Percentiles rank a stretch among this genome's conserved stretches.
Evolutionary conservation across 2,329 filamentous ascomycete species (phyloP).

Genomic region (Geosmithia morbida): DNA sequence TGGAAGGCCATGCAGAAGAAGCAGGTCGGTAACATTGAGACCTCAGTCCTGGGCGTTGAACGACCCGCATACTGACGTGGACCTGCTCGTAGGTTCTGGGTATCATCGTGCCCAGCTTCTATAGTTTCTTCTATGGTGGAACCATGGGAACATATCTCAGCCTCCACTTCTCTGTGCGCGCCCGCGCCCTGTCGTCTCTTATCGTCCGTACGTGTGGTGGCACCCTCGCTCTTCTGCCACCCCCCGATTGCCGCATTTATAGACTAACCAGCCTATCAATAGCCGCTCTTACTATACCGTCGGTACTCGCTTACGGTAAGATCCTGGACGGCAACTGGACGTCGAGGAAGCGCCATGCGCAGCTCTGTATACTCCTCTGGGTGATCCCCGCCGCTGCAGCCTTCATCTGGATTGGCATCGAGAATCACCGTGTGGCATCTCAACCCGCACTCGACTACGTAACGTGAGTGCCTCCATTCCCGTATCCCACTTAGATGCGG

Average conservation of each 20-base stretch:
- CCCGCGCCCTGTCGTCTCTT: constrained; percentile 8
- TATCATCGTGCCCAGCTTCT: neutral
- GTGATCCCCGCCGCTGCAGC: neutral
- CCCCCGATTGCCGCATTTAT: neutral
- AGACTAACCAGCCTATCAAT: neutral
- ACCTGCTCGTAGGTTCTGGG: neutral
- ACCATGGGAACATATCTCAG: constrained; percentile 8
- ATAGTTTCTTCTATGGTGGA: neutral
- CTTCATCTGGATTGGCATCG: neutral
- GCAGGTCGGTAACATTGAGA: neutral
- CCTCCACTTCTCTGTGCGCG: constrained; percentile 6
- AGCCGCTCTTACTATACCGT: neutral
- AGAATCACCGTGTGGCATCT: neutral
- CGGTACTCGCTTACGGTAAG: neutral
- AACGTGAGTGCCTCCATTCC: neutral
- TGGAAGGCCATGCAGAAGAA: neutral
- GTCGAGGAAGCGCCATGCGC: neutral
- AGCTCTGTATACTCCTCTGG: neutral
- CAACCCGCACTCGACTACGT: neutral
- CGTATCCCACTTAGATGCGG: neutral
- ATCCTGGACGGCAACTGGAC: neutral
- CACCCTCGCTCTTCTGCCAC: constrained; percentile 5
- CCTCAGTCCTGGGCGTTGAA: neutral
- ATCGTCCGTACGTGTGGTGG: constrained; percentile 25
- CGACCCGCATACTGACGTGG: neutral